Conservation (phyloP, 441 rosid genomes). For the Adansonia grandidieri region DNA sequence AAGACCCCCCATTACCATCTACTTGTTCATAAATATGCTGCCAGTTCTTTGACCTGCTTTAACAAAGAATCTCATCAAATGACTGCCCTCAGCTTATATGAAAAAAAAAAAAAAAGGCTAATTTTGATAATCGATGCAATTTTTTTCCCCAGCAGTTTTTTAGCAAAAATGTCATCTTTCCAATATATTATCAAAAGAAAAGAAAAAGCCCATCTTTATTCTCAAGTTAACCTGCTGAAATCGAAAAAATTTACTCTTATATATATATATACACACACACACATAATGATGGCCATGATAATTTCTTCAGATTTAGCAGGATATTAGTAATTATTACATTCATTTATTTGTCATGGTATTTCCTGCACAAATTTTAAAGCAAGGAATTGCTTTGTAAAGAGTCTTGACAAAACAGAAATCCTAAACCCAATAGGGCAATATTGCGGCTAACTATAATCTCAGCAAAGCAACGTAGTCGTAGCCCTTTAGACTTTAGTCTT, state of each 20-base stretch:
- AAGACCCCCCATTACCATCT: slow-evolving; percentile 71
- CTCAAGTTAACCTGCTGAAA: too few species aligned
- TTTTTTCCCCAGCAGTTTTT: too few species aligned
- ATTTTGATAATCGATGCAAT: neutral
- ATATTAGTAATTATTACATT: neutral
- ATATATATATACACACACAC: too few species aligned
- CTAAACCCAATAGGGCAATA: slow-evolving; percentile 3
- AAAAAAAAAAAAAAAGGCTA: neutral
- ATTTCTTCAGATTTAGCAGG: neutral
- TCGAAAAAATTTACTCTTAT: too few species aligned
- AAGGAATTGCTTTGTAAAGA: slow-evolving; percentile 1
- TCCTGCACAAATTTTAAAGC: neutral
- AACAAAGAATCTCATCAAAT: neutral
- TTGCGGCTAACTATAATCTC: slow-evolving; percentile 13
- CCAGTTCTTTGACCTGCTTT: slow-evolving; percentile 11
- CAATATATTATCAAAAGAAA: too few species aligned
- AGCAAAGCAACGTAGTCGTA: slow-evolving; percentile 20
- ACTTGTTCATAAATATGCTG: slow-evolving; percentile 80
- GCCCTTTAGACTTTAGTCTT: slow-evolving; percentile 14
- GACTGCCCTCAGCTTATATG: neutral
- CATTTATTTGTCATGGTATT: neutral
- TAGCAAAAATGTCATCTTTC: neutral
- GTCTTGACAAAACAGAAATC: neutral
- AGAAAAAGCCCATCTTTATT: too few species aligned
- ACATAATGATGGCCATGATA: neutral